A percentile compares a stretch with the other conserved stretches of the same genome.
These are phyloP conservation scores for Penicillium canariense DNA, from an alignment of 495 filamentous ascomycete species.

Conservation along the genomic window DNA sequence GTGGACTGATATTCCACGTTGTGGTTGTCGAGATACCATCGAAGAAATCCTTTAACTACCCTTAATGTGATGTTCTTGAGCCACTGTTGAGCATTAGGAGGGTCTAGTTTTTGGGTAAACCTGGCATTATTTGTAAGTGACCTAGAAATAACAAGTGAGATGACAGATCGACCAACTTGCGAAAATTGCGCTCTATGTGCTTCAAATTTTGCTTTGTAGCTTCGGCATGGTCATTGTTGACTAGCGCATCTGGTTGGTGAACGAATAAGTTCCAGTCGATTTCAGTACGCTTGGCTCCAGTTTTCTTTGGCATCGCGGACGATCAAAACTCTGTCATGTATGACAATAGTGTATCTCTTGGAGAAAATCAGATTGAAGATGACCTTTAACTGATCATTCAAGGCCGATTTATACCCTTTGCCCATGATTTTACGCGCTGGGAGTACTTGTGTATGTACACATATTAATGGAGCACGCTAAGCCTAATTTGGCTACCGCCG, in stretches of 20 bases:
- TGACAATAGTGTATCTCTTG: neutral
- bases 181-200: no score
- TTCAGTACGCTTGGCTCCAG: neutral
- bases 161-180: neutral
- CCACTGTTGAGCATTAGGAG: neutral
- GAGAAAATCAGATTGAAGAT: neutral
- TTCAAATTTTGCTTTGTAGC: no score
- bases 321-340: neutral
- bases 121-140: neutral
- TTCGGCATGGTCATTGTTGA: neutral
- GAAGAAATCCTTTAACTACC: slow-evolving; percentile 9
- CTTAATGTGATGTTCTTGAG: slow-evolving; percentile 5
- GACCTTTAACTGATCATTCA: neutral
- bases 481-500: neutral
- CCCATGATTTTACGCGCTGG: no score
- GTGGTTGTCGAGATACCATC: slow-evolving; percentile 6
- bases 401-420: neutral
- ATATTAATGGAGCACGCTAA: no score
- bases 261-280: neutral
- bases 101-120: slow-evolving; percentile 3
- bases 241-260: neutral
- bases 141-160: neutral
- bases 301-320: neutral
- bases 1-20: neutral
- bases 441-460: no score